A percentile compares a stretch with the other conserved stretches of the same genome.
These are phyloP conservation scores for Cordyceps militaris DNA, from an alignment of 2,329 filamentous ascomycete species.

Conservation along the genomic window DNA sequence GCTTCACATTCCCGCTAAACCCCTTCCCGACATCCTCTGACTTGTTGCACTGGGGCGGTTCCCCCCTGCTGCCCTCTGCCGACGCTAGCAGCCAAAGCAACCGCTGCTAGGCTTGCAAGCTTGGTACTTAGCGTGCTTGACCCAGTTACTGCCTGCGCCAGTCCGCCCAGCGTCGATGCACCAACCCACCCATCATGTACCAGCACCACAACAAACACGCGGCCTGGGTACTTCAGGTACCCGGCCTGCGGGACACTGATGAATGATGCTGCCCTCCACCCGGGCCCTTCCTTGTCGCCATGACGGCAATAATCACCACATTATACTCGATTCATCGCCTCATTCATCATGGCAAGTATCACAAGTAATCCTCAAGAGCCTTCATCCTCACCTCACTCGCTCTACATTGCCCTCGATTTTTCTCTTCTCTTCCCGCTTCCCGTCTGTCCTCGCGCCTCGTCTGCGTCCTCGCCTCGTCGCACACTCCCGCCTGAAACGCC, in stretches of 20 bases:
- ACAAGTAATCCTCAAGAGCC: no score
- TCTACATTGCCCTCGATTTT: background rate
- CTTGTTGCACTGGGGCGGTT: no score
- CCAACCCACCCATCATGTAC: background rate
- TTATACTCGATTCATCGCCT: background rate
- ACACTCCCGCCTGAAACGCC: slow-evolving; percentile 5
- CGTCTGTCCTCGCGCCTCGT: background rate
- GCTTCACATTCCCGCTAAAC: background rate
- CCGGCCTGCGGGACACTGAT: background rate
- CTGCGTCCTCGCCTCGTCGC: background rate
- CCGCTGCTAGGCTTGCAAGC: background rate
- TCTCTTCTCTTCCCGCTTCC: background rate
- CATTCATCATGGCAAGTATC: background rate
- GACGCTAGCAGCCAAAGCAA: slow-evolving; percentile 5
- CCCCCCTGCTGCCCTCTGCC: background rate
- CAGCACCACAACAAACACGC: background rate
- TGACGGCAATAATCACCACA: background rate
- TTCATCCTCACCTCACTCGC: background rate
- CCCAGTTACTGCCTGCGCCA: background rate
- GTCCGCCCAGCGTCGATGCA: background rate
- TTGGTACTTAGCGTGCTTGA: background rate
- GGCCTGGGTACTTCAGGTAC: background rate
- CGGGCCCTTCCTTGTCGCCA: background rate
- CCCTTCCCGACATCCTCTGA: background rate
- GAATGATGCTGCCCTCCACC: no score